Evolutionary conservation across 2,329 filamentous ascomycete species (phyloP).

Genomic region (Diaporthe citrichinensis): DNA sequence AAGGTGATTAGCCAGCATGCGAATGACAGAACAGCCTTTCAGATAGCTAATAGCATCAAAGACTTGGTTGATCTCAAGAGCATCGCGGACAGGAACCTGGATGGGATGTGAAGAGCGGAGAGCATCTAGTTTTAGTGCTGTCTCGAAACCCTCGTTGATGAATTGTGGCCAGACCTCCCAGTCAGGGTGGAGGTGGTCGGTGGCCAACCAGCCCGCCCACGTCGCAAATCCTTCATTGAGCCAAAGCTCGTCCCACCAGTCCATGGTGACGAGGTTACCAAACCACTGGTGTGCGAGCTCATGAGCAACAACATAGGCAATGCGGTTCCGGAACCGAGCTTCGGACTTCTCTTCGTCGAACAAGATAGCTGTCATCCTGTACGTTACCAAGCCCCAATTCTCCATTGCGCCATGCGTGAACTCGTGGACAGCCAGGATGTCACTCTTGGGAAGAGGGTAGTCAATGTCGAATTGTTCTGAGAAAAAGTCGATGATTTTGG

Average conservation of each 20-base stretch:
- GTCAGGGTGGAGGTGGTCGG: slow-evolving; percentile 92
- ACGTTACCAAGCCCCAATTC: slow-evolving; percentile 97
- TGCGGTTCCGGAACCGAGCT: slow-evolving; percentile 89
- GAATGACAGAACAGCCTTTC: slow-evolving; percentile 95
- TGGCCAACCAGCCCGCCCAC: slow-evolving; percentile 96
- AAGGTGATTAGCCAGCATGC: slow-evolving; percentile 94
- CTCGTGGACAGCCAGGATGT: slow-evolving; percentile 92
- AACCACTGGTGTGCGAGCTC: slow-evolving; percentile 99
- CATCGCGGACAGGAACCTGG: slow-evolving; percentile 93
- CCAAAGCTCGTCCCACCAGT: slow-evolving; percentile 98
- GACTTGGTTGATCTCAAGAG: slow-evolving; percentile 96
- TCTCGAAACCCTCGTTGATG: slow-evolving; percentile 94
- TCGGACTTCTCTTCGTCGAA: slow-evolving; percentile 95
- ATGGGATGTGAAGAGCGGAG: slow-evolving; percentile 95
- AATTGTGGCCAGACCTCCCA: slow-evolving; percentile 99
- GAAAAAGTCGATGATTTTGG: slow-evolving; percentile 95
- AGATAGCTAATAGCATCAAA: slow-evolving; percentile 98
- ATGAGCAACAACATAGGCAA: slow-evolving; percentile 98
- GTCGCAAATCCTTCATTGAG: slow-evolving; percentile 98
- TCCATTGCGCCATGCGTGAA: slow-evolving; percentile 93
- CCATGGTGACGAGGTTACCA: slow-evolving; percentile 97
- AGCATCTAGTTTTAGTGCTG: slow-evolving; percentile 89
- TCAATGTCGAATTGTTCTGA: slow-evolving; percentile 95
- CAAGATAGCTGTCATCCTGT: slow-evolving; percentile 94
- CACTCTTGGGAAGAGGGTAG: slow-evolving; percentile 92